Conservation (phyloP, 495 filamentous ascomycete species). For the Neurospora discreta region DNA sequence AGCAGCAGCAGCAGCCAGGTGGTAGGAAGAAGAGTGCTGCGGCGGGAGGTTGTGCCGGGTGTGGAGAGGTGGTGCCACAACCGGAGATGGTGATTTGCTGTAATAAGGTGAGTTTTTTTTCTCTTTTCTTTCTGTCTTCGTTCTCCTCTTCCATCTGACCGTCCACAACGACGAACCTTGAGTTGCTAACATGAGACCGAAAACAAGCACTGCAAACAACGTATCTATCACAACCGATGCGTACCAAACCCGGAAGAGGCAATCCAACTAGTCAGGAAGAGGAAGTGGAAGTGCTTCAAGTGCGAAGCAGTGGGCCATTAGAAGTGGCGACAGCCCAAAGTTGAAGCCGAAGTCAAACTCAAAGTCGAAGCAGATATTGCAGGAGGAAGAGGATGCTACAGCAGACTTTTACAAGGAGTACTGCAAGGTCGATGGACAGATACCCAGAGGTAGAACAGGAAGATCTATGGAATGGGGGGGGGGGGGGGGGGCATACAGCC, state of each 20-base stretch:
- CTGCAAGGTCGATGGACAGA: background rate
- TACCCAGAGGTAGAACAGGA: background rate
- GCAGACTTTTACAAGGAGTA: background rate
- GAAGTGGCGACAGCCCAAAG: background rate
- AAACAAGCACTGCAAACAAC: slow-evolving; percentile 24
- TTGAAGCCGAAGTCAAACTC: background rate
- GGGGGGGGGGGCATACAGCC: too few relatives aligned
- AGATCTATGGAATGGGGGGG: background rate
- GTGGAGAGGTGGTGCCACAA: slow-evolving; percentile 28
- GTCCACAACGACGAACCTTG: background rate
- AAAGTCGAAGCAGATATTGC: background rate
- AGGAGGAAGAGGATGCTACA: background rate
- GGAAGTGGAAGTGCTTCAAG: slow-evolving; percentile 10
- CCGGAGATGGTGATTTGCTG: slow-evolving; percentile 28
- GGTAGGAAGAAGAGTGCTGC: slow-evolving; percentile 17
- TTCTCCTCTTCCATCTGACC: background rate
- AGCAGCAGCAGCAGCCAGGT: slow-evolving; percentile 8
- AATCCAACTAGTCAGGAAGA: background rate
- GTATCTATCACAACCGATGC: slow-evolving; percentile 19
- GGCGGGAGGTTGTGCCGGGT: slow-evolving; percentile 28
- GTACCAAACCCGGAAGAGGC: slow-evolving; percentile 10
- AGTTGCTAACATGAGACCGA: slow-evolving; percentile 8
- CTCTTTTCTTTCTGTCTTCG: background rate
- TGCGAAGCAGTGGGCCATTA: slow-evolving; percentile 1
- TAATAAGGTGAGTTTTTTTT: slow-evolving; percentile 27